These are phyloP conservation scores for Ophiostoma perfectum DNA, from an alignment of 2,329 filamentous ascomycete species.

Conservation along the genomic window DNA sequence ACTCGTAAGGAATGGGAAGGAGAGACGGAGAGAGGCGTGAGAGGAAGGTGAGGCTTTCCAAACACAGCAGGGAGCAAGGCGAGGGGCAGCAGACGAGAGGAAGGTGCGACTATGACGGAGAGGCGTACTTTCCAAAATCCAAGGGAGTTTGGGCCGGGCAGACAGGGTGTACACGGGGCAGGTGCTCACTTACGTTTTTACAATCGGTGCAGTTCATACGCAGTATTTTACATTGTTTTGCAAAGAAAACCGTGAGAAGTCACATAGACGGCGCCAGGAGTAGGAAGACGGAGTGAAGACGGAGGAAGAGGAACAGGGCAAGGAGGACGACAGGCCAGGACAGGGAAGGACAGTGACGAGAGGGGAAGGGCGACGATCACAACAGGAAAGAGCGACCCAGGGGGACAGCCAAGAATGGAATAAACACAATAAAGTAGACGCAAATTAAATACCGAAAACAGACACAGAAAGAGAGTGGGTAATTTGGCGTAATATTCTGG, in stretches of 20 bases:
- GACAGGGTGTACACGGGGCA: no score
- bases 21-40: background rate
- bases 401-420: slow-evolving; percentile 14
- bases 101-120: slow-evolving; percentile 7
- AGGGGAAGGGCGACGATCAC: slow-evolving; percentile 21
- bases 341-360: slow-evolving; percentile 15
- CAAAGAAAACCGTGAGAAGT: background rate
- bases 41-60: background rate
- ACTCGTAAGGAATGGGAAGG: background rate
- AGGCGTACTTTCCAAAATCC: background rate
- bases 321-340: slow-evolving; percentile 12
- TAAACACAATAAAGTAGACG: background rate
- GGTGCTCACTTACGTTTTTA: background rate
- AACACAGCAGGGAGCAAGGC: slow-evolving; percentile 6
- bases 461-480: background rate
- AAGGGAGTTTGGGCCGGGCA: background rate
- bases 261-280: background rate
- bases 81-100: slow-evolving; percentile 7
- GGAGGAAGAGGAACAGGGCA: background rate
- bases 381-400: slow-evolving; percentile 21
- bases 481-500: background rate
- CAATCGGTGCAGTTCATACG: no score
- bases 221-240: background rate
- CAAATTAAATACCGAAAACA: slow-evolving; percentile 1
- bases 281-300: background rate